Base-by-base conservation (phyloP, 2,329 filamentous ascomycete species). In the Laburnicola sp. region DNA sequence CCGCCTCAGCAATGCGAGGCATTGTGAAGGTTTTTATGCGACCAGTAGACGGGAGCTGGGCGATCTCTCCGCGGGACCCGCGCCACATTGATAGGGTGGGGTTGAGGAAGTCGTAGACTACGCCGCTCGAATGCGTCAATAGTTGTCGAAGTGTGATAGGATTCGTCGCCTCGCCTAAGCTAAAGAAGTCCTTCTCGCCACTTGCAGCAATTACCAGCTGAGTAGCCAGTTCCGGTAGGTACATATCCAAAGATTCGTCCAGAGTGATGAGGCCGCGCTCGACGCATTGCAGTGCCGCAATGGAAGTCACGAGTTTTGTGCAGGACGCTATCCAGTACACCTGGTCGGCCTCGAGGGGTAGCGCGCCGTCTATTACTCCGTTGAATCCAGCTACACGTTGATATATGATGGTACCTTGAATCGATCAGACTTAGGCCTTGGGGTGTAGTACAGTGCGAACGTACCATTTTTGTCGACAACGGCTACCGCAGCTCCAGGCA, bases 261-360 rank as follows among this genome's bases (percentile, higher is more conserved):
- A 74, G 63, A 1, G 51, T 51, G 9, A 72, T 40, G 3, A 65
- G 58, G 3, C 69, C 69, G 25, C 59, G 60, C 36, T 74, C 72
- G 0, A 75, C 69, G 34, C 68, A 63, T 40, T 74, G 66, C 54
- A 74, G 54, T 2, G 56, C 60, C 34, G 60, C 64, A 30, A 74
- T 64, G 0, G 63, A 61, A 1, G 70, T 71, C 58, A 74, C 63
- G 16, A 74, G 63, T 51, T 75, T 74, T n/a, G 69, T 74, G 59
- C 69, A 73, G 3, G 68, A 72, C 6, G 71, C 71, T 10, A 73
- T 62, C 70, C 70, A 74, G 57, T 83, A 87, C 1, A 83, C 72
- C 10, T 72, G 81, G 32, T 65, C 60, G 28, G 83, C 70, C 0
- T 76, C 77, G 78, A 87, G 82, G 3, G 78, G 72, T 37, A 80